A percentile compares a stretch with the other conserved stretches of the same genome.
phyloP scores from a whole-genome alignment of 2,329 filamentous ascomycete species.

The Diaporthe sp. region DNA sequence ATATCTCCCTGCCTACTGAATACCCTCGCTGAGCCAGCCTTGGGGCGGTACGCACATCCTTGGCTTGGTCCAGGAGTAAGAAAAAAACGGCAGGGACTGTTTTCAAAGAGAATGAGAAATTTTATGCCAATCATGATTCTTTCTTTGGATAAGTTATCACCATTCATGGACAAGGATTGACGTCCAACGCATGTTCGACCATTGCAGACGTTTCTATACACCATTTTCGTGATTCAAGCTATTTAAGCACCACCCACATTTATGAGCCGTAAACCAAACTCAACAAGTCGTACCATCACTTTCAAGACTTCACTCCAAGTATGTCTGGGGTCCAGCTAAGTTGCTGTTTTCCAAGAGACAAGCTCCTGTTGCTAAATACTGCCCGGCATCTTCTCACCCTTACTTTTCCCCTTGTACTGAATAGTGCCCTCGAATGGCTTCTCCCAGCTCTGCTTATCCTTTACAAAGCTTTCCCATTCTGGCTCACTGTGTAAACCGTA shows the following conservation, averaged over 20 bases:
- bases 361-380: background rate
- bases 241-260: too few relatives aligned
- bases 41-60: background rate
- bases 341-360: background rate
- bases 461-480: background rate
- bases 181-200: too few relatives aligned
- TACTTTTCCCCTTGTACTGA: background rate
- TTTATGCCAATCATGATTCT: background rate
- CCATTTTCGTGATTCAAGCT: too few relatives aligned
- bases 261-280: too few relatives aligned
- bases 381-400: constrained; percentile 3
- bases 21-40: background rate
- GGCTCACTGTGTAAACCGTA: background rate
- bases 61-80: background rate
- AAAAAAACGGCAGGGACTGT: background rate
- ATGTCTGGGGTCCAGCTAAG: background rate
- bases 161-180: background rate
- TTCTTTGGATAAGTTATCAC: background rate
- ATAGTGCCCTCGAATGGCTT: background rate
- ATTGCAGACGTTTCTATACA: too few relatives aligned
- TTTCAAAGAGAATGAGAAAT: background rate
- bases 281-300: too few relatives aligned
- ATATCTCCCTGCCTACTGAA: background rate
- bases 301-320: too few relatives aligned
- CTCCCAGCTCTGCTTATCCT: background rate